Conservation (phyloP, 2,329 filamentous ascomycete species). For the Trichoderma sp. region DNA sequence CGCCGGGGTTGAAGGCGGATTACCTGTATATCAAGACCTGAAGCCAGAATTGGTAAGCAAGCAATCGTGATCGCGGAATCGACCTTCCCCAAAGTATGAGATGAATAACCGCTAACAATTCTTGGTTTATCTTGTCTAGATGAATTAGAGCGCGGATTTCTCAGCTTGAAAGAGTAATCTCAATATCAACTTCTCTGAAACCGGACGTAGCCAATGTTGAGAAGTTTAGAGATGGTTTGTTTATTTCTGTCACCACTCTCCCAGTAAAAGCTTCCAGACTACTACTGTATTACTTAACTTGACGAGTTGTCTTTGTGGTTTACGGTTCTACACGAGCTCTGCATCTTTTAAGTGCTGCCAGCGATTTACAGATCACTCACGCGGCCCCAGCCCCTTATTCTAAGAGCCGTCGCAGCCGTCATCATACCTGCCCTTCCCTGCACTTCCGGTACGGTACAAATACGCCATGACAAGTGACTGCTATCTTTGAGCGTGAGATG, state of each 20-base stretch:
- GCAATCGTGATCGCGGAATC: neutral
- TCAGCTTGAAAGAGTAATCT: neutral
- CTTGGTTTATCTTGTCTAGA: neutral
- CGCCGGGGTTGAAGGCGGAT: neutral
- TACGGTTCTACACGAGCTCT: neutral
- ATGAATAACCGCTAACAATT: accelerated
- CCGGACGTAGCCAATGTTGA: neutral
- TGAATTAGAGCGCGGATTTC: neutral
- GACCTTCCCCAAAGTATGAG: neutral
- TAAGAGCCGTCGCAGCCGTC: neutral
- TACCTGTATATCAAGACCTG: neutral
- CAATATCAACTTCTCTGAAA: neutral
- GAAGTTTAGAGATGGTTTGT: neutral
- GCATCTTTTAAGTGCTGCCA: neutral
- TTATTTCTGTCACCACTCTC: neutral
- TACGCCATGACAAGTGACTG: neutral
- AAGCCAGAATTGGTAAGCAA: neutral
- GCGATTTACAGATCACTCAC: neutral
- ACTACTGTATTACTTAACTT: neutral
- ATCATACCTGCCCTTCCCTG: neutral
- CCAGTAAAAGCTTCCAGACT: neutral
- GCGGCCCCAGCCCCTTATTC: neutral
- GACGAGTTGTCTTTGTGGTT: neutral
- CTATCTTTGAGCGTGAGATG: neutral
- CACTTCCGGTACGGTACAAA: neutral